Percentiles rank a stretch among this genome's conserved stretches.
phyloP scores from a whole-genome alignment of 179 eudicot genomes.

The Silene noctiflora region DNA sequence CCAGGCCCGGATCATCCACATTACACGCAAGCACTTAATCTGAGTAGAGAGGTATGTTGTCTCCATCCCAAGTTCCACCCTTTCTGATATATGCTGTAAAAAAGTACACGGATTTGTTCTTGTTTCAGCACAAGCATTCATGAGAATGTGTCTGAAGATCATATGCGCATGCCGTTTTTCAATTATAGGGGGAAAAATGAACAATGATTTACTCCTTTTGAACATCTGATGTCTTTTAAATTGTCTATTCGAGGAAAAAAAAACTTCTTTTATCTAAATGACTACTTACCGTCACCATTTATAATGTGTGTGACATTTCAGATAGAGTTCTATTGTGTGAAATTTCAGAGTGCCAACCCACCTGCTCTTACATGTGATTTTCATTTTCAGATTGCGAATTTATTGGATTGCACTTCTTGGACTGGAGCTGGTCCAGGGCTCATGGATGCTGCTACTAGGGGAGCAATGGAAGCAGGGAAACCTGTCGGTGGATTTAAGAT shows the following conservation, averaged over 20 bases:
- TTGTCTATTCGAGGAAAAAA: too few species aligned
- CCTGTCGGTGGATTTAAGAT: conserved; percentile 93
- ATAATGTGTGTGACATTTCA: too few species aligned
- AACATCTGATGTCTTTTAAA: too few species aligned
- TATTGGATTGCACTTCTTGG: conserved; percentile 86
- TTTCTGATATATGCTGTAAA: not conserved
- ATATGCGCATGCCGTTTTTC: not conserved
- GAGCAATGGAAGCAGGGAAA: conserved; percentile 81
- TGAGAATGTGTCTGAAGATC: conserved; percentile 2
- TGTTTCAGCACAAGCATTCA: not conserved
- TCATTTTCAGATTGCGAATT: conserved; percentile 52
- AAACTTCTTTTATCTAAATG: too few species aligned
- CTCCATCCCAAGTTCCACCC: not conserved
- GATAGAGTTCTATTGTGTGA: too few species aligned
- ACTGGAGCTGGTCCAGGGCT: conserved; percentile 97
- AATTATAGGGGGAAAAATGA: too few species aligned
- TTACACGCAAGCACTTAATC: conserved; percentile 52
- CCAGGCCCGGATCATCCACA: conserved; percentile 72
- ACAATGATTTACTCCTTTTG: too few species aligned
- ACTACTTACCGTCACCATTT: too few species aligned
- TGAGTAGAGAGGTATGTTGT: conserved; percentile 66
- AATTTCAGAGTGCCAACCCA: too few species aligned
- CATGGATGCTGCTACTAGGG: conserved; percentile 90
- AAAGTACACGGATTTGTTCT: not conserved
- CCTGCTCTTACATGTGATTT: not conserved